A percentile compares a stretch with the other conserved stretches of the same genome.
These are phyloP conservation scores for Cercospora janseana DNA, from an alignment of 2,329 filamentous ascomycete species.

Conservation along the genomic window DNA sequence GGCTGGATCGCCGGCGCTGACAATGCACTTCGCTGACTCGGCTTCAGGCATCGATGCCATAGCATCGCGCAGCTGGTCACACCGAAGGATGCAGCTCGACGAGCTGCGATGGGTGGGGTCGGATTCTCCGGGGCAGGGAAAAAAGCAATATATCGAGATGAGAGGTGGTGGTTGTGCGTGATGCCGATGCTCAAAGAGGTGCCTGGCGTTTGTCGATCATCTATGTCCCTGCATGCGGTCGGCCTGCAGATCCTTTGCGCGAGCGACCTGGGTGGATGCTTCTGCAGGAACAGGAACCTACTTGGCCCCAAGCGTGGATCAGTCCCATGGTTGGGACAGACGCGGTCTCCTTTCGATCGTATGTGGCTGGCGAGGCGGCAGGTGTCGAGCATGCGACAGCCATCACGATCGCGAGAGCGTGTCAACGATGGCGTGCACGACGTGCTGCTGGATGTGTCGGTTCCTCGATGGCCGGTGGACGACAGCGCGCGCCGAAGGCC, in stretches of 20 bases:
- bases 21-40: too few relatives aligned
- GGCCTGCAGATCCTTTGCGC: background rate
- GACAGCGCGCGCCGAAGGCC: too few relatives aligned
- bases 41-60: too few relatives aligned
- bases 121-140: too few relatives aligned
- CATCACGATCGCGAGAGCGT: background rate
- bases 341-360: background rate
- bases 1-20: too few relatives aligned
- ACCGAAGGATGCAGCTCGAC: too few relatives aligned
- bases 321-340: background rate
- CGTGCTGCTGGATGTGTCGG: background rate
- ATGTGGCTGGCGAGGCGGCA: background rate
- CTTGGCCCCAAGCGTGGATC: background rate
- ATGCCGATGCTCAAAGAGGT: too few relatives aligned
- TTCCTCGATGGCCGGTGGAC: background rate
- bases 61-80: too few relatives aligned
- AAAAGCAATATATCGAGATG: too few relatives aligned
- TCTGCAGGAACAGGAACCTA: slow-evolving; percentile 6
- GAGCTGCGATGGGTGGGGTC: too few relatives aligned
- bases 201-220: background rate
- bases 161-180: too few relatives aligned
- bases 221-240: background rate
- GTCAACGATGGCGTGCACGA: background rate
- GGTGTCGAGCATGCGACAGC: background rate
- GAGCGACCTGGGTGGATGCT: slow-evolving; percentile 1